A percentile compares a stretch with the other conserved stretches of the same genome.
Conservation (phyloP, 2,329 filamentous ascomycete species). For the Dryadomyces sulphureus region DNA sequence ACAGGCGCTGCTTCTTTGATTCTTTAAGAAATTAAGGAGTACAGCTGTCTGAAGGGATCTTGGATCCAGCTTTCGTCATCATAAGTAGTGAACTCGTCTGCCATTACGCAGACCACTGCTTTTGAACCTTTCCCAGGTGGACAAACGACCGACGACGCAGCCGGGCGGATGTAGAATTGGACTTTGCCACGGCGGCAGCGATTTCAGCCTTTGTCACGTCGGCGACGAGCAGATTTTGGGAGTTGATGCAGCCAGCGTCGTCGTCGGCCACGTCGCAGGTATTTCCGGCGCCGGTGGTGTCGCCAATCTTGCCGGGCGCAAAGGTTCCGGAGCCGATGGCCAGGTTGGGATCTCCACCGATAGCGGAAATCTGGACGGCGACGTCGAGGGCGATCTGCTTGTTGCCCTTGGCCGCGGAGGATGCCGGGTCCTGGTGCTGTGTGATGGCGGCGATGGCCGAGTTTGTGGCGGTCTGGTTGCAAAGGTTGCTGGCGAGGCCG, state of each 20-base stretch:
- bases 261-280: constrained; percentile 36
- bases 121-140: too few relatives aligned
- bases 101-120: too few relatives aligned
- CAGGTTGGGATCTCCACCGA: constrained; percentile 47
- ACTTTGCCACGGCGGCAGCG: constrained; percentile 28
- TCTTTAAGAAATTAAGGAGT: too few relatives aligned
- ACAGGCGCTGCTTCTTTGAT: too few relatives aligned
- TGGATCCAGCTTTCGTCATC: too few relatives aligned
- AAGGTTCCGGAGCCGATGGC: constrained; percentile 51
- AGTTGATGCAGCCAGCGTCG: constrained; percentile 39
- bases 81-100: too few relatives aligned
- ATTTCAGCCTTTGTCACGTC: constrained; percentile 40
- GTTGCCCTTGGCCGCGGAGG: constrained; percentile 35
- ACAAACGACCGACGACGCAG: too few relatives aligned
- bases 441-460: constrained; percentile 48
- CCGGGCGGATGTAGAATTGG: too few relatives aligned
- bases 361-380: constrained; percentile 41
- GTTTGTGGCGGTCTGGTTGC: constrained; percentile 40
- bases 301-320: constrained; percentile 33
- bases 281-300: constrained; percentile 30
- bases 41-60: too few relatives aligned
- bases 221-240: constrained; percentile 36
- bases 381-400: constrained; percentile 45
- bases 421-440: constrained; percentile 56
- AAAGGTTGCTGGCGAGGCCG: constrained; percentile 41